Evolutionary conservation across 345 rosid genomes (phyloP).

Genomic region (Ceriops zippeliana): DNA sequence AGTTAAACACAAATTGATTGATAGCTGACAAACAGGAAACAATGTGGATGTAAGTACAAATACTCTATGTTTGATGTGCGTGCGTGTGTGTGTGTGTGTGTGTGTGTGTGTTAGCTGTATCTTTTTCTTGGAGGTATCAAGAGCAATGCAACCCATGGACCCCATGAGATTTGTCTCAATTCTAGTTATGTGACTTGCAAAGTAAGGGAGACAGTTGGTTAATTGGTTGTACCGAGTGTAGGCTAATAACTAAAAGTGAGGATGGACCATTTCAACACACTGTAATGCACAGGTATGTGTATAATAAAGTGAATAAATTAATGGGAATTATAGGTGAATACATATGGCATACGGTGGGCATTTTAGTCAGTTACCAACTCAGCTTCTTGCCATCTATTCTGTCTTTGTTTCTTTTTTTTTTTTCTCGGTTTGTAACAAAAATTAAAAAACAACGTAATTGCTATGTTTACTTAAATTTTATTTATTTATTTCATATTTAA

Average conservation of each 20-base stretch:
- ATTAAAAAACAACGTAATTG: not conserved
- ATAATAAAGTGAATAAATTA: not conserved
- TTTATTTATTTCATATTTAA: too few relatives aligned
- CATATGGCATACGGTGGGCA: conserved; percentile 32
- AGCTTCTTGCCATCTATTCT: conserved; percentile 22
- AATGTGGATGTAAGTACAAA: too few relatives aligned
- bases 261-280: not conserved
- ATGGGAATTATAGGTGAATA: conserved; percentile 36
- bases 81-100: too few relatives aligned
- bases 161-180: conserved; percentile 9
- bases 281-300: not conserved
- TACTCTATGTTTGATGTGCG: too few relatives aligned
- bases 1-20: too few relatives aligned
- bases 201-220: conserved; percentile 55
- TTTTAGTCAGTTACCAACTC: conserved; percentile 31
- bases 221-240: conserved; percentile 50
- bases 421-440: conserved; percentile 6
- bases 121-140: conserved; percentile 34
- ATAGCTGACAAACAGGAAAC: too few relatives aligned
- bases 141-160: not conserved
- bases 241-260: conserved; percentile 21
- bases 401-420: conserved; percentile 38
- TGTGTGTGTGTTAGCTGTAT: conserved; percentile 21
- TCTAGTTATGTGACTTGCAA: conserved; percentile 46
- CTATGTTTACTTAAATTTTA: not conserved